phyloP scores from a whole-genome alignment of 1,139 yeast genomes.

The Kurtzmaniella natalensis region DNA sequence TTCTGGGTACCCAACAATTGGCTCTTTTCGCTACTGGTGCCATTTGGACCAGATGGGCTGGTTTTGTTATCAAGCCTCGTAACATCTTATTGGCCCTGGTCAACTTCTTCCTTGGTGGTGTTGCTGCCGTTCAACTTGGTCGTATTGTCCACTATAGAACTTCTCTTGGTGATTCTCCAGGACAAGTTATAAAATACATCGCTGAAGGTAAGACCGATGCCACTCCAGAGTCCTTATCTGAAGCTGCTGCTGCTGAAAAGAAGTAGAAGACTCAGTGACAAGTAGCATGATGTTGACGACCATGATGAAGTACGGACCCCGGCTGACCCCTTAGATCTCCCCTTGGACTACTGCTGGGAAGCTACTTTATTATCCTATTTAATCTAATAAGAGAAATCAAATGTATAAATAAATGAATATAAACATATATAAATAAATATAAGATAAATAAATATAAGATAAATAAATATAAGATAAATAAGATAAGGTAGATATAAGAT shows the following conservation, averaged over 20 bases:
- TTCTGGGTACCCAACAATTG: slow-evolving; percentile 87
- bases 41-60: slow-evolving; percentile 98
- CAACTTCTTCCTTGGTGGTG: slow-evolving; percentile 87
- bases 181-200: slow-evolving; percentile 56
- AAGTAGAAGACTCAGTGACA: no score
- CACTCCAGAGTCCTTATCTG: slow-evolving; percentile 4
- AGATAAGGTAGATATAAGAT: no score
- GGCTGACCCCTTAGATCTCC: no score
- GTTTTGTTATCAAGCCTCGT: slow-evolving; percentile 82
- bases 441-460: no score
- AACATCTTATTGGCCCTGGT: slow-evolving; percentile 87
- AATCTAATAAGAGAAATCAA: no score
- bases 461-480: no score
- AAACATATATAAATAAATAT: not conserved
- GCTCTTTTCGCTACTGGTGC: slow-evolving; percentile 90
- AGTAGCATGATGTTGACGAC: no score
- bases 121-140: slow-evolving; percentile 78
- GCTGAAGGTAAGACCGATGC: slow-evolving; percentile 39
- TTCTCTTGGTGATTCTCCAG: slow-evolving; percentile 42
- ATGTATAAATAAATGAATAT: not conserved
- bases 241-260: slow-evolving; percentile 5
- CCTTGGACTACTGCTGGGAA: slow-evolving; percentile 4
- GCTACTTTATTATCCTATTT: no score
- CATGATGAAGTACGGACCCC: no score
- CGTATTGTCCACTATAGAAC: slow-evolving; percentile 67